Evolutionary conservation across 139 green algal genomes (phyloP).

Genomic region (Ettlia oleoabundans): DNA sequence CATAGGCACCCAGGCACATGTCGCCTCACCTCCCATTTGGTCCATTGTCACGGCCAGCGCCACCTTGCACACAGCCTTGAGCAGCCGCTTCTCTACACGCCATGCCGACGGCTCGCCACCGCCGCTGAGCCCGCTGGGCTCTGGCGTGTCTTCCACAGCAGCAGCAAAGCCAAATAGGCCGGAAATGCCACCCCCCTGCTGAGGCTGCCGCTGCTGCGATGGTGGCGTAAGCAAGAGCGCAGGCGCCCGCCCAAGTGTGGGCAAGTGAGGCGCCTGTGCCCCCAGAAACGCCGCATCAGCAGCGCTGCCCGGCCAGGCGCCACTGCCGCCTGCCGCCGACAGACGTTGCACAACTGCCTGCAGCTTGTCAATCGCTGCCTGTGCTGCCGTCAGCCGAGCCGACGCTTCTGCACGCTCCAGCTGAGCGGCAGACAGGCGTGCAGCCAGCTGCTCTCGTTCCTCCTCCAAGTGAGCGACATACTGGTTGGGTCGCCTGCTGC

Average conservation of each 20-base stretch:
- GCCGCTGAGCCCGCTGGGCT: conserved; percentile 17
- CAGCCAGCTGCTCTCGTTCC: conserved; percentile 2
- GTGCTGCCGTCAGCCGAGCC: conserved; percentile 1
- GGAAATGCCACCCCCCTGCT: too few relatives aligned
- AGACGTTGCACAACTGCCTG: conserved; percentile 19
- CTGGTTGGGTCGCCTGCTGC: conserved; percentile 14
- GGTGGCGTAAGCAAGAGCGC: background rate
- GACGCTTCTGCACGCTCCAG: background rate
- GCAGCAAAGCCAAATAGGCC: too few relatives aligned
- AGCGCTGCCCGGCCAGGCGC: background rate
- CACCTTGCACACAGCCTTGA: conserved; percentile 48
- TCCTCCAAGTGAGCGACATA: conserved; percentile 15
- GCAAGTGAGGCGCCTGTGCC: background rate
- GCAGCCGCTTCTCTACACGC: conserved; percentile 33
- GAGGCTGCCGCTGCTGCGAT: conserved; percentile 1
- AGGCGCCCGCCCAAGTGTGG: background rate
- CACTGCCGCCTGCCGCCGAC: background rate
- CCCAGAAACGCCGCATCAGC: background rate
- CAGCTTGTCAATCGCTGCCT: conserved; percentile 12
- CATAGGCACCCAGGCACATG: too few relatives aligned
- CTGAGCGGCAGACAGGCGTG: conserved; percentile 7
- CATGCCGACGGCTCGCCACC: conserved; percentile 19
- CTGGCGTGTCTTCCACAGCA: too few relatives aligned
- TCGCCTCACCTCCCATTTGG: conserved; percentile 32
- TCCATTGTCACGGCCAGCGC: conserved; percentile 52